These are phyloP conservation scores for Alternaria hordeiaustralica DNA, from an alignment of 2,329 filamentous ascomycete species.

Conservation along the genomic window DNA sequence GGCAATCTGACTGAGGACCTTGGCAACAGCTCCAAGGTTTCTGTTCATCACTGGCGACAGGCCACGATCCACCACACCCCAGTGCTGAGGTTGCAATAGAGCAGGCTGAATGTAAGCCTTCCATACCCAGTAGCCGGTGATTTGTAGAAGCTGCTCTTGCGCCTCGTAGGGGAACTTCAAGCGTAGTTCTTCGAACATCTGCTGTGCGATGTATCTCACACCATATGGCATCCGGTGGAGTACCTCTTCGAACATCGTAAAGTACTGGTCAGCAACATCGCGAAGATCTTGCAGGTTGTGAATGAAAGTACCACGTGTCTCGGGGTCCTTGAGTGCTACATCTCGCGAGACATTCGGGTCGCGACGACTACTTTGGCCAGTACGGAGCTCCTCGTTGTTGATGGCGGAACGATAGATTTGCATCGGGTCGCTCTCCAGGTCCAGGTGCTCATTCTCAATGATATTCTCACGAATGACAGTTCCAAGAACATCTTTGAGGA, in stretches of 20 bases:
- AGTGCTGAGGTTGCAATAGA: slow-evolving; percentile 86
- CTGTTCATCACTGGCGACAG: slow-evolving; percentile 91
- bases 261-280: slow-evolving; percentile 92
- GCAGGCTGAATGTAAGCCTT: slow-evolving; percentile 91
- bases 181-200: slow-evolving; percentile 81
- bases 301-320: slow-evolving; percentile 91
- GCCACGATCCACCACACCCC: slow-evolving; percentile 88
- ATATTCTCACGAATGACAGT: slow-evolving; percentile 89
- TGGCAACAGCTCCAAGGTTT: slow-evolving; percentile 87
- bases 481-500: slow-evolving; percentile 83
- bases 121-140: slow-evolving; percentile 92
- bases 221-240: slow-evolving; percentile 92
- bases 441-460: slow-evolving; percentile 86
- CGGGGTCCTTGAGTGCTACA: slow-evolving; percentile 91
- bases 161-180: slow-evolving; percentile 81
- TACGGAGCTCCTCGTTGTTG: slow-evolving; percentile 95
- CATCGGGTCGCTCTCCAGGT: slow-evolving; percentile 95
- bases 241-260: slow-evolving; percentile 79
- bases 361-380: slow-evolving; percentile 80
- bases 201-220: slow-evolving; percentile 83
- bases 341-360: slow-evolving; percentile 87
- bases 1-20: slow-evolving; percentile 87
- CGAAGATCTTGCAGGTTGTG: slow-evolving; percentile 91
- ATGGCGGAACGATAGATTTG: slow-evolving; percentile 96
- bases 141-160: slow-evolving; percentile 76